Conservation (phyloP, 139 green algal species). For the Ulvella scutata region DNA sequence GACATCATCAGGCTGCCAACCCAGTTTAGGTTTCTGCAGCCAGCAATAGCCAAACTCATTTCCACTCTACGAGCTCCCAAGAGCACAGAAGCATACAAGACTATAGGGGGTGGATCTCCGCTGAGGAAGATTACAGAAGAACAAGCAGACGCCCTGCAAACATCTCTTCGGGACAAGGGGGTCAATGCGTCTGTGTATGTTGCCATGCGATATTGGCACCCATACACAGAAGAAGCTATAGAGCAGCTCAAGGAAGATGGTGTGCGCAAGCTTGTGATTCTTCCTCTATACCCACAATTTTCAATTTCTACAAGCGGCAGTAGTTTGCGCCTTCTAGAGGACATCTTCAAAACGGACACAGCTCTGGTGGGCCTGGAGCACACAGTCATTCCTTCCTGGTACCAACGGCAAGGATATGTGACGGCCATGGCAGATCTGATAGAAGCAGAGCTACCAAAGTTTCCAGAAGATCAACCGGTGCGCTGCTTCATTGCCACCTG, state of each 20-base stretch:
- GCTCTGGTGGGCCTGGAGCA: slow-evolving; percentile 43
- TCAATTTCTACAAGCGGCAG: slow-evolving; percentile 87
- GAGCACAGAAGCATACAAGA: slow-evolving; percentile 69
- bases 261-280: slow-evolving; percentile 61
- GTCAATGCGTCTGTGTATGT: slow-evolving; percentile 68
- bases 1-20: slow-evolving; percentile 78
- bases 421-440: slow-evolving; percentile 90
- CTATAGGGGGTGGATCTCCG: slow-evolving; percentile 90
- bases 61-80: slow-evolving; percentile 78
- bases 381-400: slow-evolving; percentile 78
- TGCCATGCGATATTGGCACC: slow-evolving; percentile 98
- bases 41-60: slow-evolving; percentile 63
- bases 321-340: slow-evolving; percentile 78
- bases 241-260: slow-evolving; percentile 30
- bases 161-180: slow-evolving; percentile 28
- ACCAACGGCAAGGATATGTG: slow-evolving; percentile 84
- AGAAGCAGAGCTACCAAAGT: slow-evolving; percentile 44
- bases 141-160: slow-evolving; percentile 62
- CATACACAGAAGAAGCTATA: slow-evolving; percentile 94
- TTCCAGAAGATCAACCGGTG: slow-evolving; percentile 10
- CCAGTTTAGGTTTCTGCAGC: slow-evolving; percentile 60
- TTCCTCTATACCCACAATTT: slow-evolving; percentile 93
- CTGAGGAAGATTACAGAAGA: slow-evolving; percentile 88
- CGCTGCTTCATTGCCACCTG: not conserved
- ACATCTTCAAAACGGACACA: slow-evolving; percentile 45